Evolutionary conservation across 768 basidiomycete genomes (phyloP), one percentile per base, ranked within the genome.

Genomic region (Filobasidium floriforme): DNA sequence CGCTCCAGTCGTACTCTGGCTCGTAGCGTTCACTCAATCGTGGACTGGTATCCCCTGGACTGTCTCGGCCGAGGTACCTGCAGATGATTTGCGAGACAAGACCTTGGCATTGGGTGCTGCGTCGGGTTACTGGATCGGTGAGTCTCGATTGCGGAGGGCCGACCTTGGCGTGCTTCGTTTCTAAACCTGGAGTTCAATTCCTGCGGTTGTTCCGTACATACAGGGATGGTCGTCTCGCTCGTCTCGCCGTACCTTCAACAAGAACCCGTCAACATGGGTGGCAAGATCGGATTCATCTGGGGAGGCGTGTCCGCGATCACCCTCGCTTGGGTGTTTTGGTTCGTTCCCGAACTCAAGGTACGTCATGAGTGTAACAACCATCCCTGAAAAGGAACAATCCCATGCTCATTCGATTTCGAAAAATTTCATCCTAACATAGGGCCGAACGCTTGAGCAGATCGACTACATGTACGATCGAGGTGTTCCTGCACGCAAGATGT

Each of bases 171-270:
- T n/a, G n/a, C n/a, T n/a, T n/a, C n/a, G n/a, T n/a, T n/a, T n/a
- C n/a, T n/a, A n/a, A n/a, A n/a, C n/a, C n/a, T n/a, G n/a, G n/a
- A n/a, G n/a, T n/a, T n/a, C n/a, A n/a, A n/a, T n/a, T n/a, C n/a
- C n/a, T n/a, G n/a, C n/a, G n/a, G n/a, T n/a, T n/a, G n/a, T n/a
- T n/a, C n/a, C n/a, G n/a, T n/a, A n/a, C n/a, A n/a, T n/a, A n/a
- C n/a, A n/a, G n/a, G n/a, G 14, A 59, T 72, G 60, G 61, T 69
- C 66, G 66, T 69, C 66, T 63, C 41, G n/a, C 55, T 73, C 19
- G 69, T 73, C 14, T 28, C 60, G 7, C 73, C 73, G 10, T 75
- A 72, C 65, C 59, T 75, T 41, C 74, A 75, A 52, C 64, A 73
- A 7, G 70, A 60, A 1, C 72, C 71, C 59, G 74, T 71, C 5